These are phyloP conservation scores for Scenedesmus sp. DNA, from an alignment of 163 green algal species.

Conservation along the genomic window DNA sequence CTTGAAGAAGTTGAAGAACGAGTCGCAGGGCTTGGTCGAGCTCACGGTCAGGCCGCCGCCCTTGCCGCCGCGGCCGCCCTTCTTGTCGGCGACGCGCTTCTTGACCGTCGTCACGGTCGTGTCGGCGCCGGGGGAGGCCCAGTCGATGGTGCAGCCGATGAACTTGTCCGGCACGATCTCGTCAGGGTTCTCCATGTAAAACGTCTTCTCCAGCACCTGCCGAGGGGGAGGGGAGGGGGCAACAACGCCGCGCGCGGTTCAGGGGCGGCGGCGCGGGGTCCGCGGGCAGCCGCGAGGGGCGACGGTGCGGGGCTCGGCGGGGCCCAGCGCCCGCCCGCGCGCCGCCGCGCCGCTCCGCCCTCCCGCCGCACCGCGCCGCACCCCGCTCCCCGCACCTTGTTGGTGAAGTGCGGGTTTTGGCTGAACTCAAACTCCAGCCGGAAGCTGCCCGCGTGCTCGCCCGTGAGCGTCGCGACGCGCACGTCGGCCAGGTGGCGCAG, in stretches of 20 bases:
- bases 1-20: conserved; percentile 80
- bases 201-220: conserved; percentile 65
- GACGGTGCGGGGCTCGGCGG: too few relatives aligned
- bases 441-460: conserved; percentile 74
- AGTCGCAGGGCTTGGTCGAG: conserved; percentile 53
- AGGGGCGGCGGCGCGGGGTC: too few relatives aligned
- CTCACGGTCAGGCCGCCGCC: conserved; percentile 14
- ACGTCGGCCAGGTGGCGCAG: conserved; percentile 66
- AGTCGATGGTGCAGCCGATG: conserved; percentile 61
- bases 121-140: conserved; percentile 17
- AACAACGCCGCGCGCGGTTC: too few relatives aligned
- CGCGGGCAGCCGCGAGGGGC: too few relatives aligned
- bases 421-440: conserved; percentile 81
- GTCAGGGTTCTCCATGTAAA: conserved; percentile 62
- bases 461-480: conserved; percentile 38
- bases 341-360: too few relatives aligned
- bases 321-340: too few relatives aligned
- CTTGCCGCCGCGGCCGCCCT: not conserved
- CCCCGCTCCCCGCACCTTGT: conserved; percentile 59
- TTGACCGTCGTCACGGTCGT: conserved; percentile 18
- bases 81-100: conserved; percentile 38
- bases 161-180: conserved; percentile 74
- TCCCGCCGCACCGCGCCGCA: too few relatives aligned
- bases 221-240: too few relatives aligned
- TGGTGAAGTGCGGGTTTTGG: conserved; percentile 83